These are phyloP conservation scores for Mayamaea pseudoterrestris DNA, from an alignment of 108 stramenopile species.

Conservation along the genomic window DNA sequence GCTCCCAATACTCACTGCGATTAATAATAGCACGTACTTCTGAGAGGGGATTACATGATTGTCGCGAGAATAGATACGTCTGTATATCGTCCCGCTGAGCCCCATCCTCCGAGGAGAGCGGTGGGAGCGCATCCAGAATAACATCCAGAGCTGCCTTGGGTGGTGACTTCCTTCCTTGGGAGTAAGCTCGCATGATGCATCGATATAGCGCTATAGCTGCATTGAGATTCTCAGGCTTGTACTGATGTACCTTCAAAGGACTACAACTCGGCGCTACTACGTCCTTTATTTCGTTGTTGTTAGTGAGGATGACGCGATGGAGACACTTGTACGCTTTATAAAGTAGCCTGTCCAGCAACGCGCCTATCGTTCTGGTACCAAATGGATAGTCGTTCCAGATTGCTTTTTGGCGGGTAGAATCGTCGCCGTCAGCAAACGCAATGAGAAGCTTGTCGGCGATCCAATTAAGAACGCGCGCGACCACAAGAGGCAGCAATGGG, in stretches of 20 bases:
- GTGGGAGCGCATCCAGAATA: slow-evolving; percentile 47
- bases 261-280: background rate
- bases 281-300: slow-evolving; percentile 1
- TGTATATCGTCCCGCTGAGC: slow-evolving; percentile 27
- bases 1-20: too few species aligned
- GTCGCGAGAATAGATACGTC: slow-evolving; percentile 44
- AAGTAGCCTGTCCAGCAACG: slow-evolving; percentile 40
- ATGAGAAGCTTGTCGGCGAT: slow-evolving; percentile 49
- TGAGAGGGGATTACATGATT: slow-evolving; percentile 11
- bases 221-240: slow-evolving; percentile 41
- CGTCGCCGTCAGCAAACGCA: slow-evolving; percentile 23
- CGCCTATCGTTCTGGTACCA: slow-evolving; percentile 36
- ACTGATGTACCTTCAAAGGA: slow-evolving; percentile 7
- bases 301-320: slow-evolving; percentile 44
- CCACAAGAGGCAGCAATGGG: slow-evolving; percentile 56
- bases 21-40: too few species aligned
- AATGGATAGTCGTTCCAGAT: slow-evolving; percentile 56
- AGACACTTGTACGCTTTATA: slow-evolving; percentile 46
- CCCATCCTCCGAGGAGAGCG: slow-evolving; percentile 25
- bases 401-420: background rate
- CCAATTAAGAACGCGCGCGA: slow-evolving; percentile 40
- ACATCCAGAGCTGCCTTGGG: slow-evolving; percentile 57
- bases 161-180: slow-evolving; percentile 33
- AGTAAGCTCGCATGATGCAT: slow-evolving; percentile 60
- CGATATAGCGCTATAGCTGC: slow-evolving; percentile 67